Evolutionary conservation across 148 eudicot genomes (phyloP), one percentile per base, ranked within the genome.

Genomic region (Selenicereus undatus): DNA sequence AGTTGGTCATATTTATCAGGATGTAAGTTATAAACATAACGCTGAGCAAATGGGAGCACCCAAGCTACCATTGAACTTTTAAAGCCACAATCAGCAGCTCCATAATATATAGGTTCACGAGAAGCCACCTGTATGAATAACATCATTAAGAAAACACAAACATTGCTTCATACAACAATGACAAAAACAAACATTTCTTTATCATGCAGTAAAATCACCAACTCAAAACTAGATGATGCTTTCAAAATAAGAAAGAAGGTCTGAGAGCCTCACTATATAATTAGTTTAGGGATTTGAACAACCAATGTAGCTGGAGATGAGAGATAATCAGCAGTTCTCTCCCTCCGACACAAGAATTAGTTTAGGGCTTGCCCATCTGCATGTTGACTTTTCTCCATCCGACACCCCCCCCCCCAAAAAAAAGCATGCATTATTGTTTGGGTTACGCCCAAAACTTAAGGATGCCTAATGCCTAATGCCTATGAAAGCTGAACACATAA

Each of bases 11-110:
- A 96, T 80, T 86, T 86, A 73, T 92, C 89, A 22, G 90, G 88
- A 72, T 93, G 91, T n/a, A 81, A 32, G 79, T 84, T 89, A 80
- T 81, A 87, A 35, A 96, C 83, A 85, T 93, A 96, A 60, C 98
- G 97, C 86, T 93, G 99, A 52, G 92, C 97, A 86, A 92, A 93
- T 56, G 99, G 98, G 66, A 96, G 95, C 83, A 88, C 90, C 98
- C 98, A 91, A 71, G 87, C 88, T 60, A 96, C 84, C 92, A 96
- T 81, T 56, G 91, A 88, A 73, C 87, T 82, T 81, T 86, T 89
- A 58, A 84, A 89, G 76, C 90, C 87, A 85, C 78, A 82, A 84
- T 92, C 94, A 50, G 87, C 85, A 73, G 85, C 85, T 62, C 97
- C 95, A 76, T 89, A 86, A 81, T 86, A 89, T 78, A 96, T 90